Evolutionary conservation across 257 asterid genomes (phyloP), one percentile per base, ranked within the genome.

Genomic region (Nicotiana noctiflora): DNA sequence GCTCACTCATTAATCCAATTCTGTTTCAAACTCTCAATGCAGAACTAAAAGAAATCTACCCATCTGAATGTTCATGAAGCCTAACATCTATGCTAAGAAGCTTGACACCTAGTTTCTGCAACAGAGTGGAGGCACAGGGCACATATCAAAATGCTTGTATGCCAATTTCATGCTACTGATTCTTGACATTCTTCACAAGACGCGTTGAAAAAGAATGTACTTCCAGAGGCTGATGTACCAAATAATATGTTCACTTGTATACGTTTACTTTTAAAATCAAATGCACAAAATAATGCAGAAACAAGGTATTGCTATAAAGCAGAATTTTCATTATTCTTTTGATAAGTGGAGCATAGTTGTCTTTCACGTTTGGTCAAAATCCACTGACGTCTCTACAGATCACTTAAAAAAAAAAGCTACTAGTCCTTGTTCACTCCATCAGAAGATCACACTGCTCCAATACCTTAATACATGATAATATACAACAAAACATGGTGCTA

Each of bases 21-120:
- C 44, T 23, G 61, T 74, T 74, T 49, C 78, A 23, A 46, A 74
- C 5, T 46, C 4, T 10, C 15, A 46, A n/a, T 74, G 32, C 61
- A 23, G 78, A 74, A 74, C 21, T 74, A 13, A 74, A 74, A 21
- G 78, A 74, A 49, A 34, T 74, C 61, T 49, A 74, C 61, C 32
- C 61, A 74, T 74, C 37, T 74, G 61, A 74, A 49, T 70, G 61
- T 49, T 44, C 61, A 74, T 74, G 61, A 74, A 49, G 44, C 61
- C 61, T 49, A 74, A 74, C 44, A 23, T 49, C 25, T 74, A 49
- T 49, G 61, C 61, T 74, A 74, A 74, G 44, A 49, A 49, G 15
- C 14, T 49, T 49, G 44, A 74, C 61, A 25, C 79, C 79, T 23
- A 74, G 60, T 74, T 74, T 23, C 79, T 49, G 61, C 61, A 64